phyloP scores from a whole-genome alignment of 1,284 basidiomycete genomes.

The Austroboletus novae-zelandiae region DNA sequence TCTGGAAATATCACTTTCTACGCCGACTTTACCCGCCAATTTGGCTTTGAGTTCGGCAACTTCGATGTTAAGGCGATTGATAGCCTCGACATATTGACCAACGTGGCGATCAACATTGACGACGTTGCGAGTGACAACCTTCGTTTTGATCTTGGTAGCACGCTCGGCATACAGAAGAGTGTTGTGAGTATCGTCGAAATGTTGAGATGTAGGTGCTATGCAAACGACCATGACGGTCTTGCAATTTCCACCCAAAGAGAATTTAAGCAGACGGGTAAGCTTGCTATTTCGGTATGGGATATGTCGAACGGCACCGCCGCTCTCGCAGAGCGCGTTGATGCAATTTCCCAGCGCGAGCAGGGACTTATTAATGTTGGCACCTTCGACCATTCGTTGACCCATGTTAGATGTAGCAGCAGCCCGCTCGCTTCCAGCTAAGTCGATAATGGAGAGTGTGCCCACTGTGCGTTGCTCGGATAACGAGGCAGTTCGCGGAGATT shows the following conservation, averaged over 20 bases:
- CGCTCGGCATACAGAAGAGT: conserved; percentile 94
- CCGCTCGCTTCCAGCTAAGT: conserved; percentile 93
- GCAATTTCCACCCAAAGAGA: conserved; percentile 96
- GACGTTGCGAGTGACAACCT: conserved; percentile 88
- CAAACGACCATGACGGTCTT: conserved; percentile 99
- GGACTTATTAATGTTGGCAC: conserved; percentile 97
- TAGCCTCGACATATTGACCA: conserved; percentile 91
- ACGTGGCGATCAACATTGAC: conserved; percentile 93
- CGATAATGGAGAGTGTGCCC: conserved; percentile 93
- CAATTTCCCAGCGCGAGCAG: conserved; percentile 93
- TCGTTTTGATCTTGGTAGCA: conserved; percentile 96
- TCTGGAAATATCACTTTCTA: conserved; percentile 60
- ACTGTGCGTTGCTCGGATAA: conserved; percentile 79
- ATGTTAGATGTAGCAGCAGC: conserved; percentile 94
- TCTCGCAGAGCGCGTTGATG: conserved; percentile 94
- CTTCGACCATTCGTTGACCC: conserved; percentile 97
- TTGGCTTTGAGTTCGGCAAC: conserved; percentile 85
- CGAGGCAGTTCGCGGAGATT: conserved; percentile 79
- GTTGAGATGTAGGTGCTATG: conserved; percentile 87
- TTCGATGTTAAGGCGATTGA: conserved; percentile 82
- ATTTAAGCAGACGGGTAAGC: conserved; percentile 92
- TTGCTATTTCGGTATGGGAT: conserved; percentile 97
- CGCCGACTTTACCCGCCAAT: conserved; percentile 63
- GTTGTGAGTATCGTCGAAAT: conserved; percentile 98
- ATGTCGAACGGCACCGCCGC: conserved; percentile 79